Base-by-base conservation (phyloP, 2,329 filamentous ascomycete species). In the Phialophora expanda region DNA sequence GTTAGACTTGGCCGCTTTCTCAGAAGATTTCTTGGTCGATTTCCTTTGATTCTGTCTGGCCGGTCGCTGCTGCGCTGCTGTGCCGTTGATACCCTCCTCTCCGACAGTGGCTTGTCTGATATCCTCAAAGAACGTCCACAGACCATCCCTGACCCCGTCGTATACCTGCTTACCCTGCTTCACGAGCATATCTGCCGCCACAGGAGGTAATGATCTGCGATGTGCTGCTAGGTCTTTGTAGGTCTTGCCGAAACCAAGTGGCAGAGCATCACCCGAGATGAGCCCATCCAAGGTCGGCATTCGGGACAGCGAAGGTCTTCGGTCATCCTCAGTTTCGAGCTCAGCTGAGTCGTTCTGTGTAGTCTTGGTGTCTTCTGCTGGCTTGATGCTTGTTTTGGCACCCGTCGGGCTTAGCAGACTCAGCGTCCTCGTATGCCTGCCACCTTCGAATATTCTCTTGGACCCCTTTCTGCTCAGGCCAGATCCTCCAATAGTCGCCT, bases 51-150 rank as follows among this genome's bases (percentile, higher is more conserved):
- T 65, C 71, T 73, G 71, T 62, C 73, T 72, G 41, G 68, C 70
- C 30, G 74, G 76, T 60, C 76, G 74, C 53, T 76, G 75, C 22
- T 68, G 61, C n/a, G 60, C 53, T 20, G 54, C 58, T 5, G 65
- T 66, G 6, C 70, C 89, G 66, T 83, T 87, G 69, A 92, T 87
- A 17, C 89, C 91, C 80, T 99, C 95, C 62, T 99, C 95, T 26
- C 95, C 95, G 6, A 99, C 93, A 0, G 95, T 97, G 14, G 94
- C 96, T 78, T 98, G 95, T 71, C 93, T 86, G 56, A 99, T 87
- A 75, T 99, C 95, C 76, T 98, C 95, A 66, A 97, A 88, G 78
- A 99, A 99, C 1, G 92, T 97, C 87, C 91, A 93, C 56, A 99
- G 81, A 1, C 95, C 94, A 59, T 95, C 87, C 76, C 89, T 92